phyloP scores from a whole-genome alignment of 2,329 filamentous ascomycete genomes.

The Sordariomycetes sp. region DNA sequence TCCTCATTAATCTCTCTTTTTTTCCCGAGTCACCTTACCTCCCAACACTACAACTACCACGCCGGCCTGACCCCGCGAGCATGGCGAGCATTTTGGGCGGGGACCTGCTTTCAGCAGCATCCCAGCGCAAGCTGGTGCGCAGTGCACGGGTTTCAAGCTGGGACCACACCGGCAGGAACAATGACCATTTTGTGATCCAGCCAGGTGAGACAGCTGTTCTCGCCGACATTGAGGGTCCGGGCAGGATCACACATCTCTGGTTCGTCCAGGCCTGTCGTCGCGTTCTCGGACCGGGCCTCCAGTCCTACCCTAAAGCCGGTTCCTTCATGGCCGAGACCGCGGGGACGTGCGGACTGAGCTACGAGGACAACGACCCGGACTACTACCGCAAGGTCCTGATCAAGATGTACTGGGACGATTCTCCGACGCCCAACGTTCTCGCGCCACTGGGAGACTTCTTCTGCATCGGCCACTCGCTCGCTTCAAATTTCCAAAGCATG shows the following conservation, averaged over 20 bases:
- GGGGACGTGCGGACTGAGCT: constrained; percentile 19
- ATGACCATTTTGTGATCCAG: constrained; percentile 19
- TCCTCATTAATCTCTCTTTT: no score
- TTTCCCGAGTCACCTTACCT: no score
- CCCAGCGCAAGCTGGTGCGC: constrained; percentile 13
- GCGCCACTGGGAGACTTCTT: constrained; percentile 21
- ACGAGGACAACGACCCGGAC: constrained; percentile 20
- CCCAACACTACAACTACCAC: no score
- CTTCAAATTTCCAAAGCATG: constrained; percentile 21
- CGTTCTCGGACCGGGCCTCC: constrained; percentile 19
- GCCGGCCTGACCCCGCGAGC: no score
- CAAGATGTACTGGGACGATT: constrained; percentile 23
- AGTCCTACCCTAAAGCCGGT: constrained; percentile 20
- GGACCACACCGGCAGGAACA: constrained; percentile 19
- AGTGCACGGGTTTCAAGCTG: constrained; percentile 18
- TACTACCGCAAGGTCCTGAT: constrained; percentile 23
- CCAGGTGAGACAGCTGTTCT: constrained; percentile 18
- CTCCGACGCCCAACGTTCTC: constrained; percentile 17
- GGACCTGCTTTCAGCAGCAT: constrained; percentile 10
- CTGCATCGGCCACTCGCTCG: constrained; percentile 19
- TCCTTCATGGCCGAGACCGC: constrained; percentile 22
- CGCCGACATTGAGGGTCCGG: constrained; percentile 19
- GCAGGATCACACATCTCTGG: constrained; percentile 19
- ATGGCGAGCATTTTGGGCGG: neutral
- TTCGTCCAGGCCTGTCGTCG: constrained; percentile 21